Evolutionary conservation across 495 filamentous ascomycete species (phyloP).

Genomic region (Rusavskia elegans): DNA sequence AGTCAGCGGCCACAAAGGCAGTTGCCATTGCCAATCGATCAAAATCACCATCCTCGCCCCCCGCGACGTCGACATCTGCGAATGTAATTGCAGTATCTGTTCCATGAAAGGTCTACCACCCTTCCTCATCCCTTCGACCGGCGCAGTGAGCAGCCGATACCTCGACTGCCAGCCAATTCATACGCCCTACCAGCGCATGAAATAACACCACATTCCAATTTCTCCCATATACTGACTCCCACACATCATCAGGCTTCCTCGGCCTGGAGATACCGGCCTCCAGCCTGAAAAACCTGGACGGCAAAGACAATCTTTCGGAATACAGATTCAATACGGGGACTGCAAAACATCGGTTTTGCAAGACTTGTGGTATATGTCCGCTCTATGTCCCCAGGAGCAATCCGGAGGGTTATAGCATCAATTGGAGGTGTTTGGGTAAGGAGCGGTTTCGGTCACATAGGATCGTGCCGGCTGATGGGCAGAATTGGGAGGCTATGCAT

Average conservation of each 20-base stretch:
- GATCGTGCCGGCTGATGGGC: constrained; percentile 2
- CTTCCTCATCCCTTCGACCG: background rate
- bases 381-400: constrained; percentile 4
- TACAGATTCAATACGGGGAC: constrained; percentile 6
- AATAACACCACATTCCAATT: background rate
- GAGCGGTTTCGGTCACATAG: background rate
- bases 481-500: constrained; percentile 5
- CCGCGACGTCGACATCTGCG: background rate
- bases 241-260: background rate
- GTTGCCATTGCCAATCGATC: constrained; percentile 2
- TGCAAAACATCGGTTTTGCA: constrained; percentile 7
- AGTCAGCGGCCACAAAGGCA: background rate
- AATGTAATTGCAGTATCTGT: constrained; percentile 8
- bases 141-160: too few relatives aligned
- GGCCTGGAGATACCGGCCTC: background rate
- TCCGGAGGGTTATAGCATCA: constrained; percentile 3
- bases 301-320: background rate
- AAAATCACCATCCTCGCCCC: background rate
- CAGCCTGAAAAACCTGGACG: background rate
- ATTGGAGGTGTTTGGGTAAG: constrained; percentile 1
- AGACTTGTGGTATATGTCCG: constrained; percentile 5
- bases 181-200: too few relatives aligned
- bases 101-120: constrained; percentile 3
- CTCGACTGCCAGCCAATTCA: too few relatives aligned
- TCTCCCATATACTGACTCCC: background rate